Evolutionary conservation across 495 filamentous ascomycete genomes (phyloP).

Genomic region (Xylaria venustula): DNA sequence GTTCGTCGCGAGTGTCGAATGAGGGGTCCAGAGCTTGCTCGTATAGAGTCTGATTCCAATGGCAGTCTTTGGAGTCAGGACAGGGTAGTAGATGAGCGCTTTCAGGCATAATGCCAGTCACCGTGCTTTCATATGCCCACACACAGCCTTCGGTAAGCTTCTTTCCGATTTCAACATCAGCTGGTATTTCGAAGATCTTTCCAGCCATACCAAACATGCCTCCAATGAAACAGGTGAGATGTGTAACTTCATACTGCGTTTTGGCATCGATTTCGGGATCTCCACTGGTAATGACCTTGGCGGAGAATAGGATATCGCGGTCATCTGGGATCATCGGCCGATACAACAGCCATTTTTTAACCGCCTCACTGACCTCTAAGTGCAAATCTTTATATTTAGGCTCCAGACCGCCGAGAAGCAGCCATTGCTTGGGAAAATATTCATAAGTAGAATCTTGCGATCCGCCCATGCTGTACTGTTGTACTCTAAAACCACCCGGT

Average conservation of each 20-base stretch:
- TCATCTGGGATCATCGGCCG: conserved; percentile 77
- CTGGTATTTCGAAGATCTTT: conserved; percentile 75
- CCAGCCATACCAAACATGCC: conserved; percentile 92
- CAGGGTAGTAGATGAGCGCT: conserved; percentile 65
- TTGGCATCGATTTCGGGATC: conserved; percentile 37
- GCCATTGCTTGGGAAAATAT: conserved; percentile 82
- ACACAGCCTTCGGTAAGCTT: conserved; percentile 90
- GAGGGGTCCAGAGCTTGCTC: conserved; percentile 55
- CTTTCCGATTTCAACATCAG: conserved; percentile 77
- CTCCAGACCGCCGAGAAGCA: conserved; percentile 78
- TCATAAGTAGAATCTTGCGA: conserved; percentile 91
- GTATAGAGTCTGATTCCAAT: conserved; percentile 74
- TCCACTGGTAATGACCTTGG: conserved; percentile 42
- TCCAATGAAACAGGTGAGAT: conserved; percentile 87
- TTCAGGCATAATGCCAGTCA: conserved; percentile 91
- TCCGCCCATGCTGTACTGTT: conserved; percentile 64
- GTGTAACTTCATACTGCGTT: conserved; percentile 62
- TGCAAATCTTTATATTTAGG: conserved; percentile 85
- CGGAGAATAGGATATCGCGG: conserved; percentile 74
- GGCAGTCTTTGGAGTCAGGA: conserved; percentile 60
- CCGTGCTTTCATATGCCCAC: conserved; percentile 83
- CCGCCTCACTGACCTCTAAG: conserved; percentile 63
- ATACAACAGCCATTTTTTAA: conserved; percentile 76
- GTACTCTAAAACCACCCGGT: conserved; percentile 31
- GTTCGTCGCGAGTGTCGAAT: conserved; percentile 30